Base-by-base conservation (phyloP, 2,329 filamentous ascomycete genomes). In the Ophiosphaerella narmari region DNA sequence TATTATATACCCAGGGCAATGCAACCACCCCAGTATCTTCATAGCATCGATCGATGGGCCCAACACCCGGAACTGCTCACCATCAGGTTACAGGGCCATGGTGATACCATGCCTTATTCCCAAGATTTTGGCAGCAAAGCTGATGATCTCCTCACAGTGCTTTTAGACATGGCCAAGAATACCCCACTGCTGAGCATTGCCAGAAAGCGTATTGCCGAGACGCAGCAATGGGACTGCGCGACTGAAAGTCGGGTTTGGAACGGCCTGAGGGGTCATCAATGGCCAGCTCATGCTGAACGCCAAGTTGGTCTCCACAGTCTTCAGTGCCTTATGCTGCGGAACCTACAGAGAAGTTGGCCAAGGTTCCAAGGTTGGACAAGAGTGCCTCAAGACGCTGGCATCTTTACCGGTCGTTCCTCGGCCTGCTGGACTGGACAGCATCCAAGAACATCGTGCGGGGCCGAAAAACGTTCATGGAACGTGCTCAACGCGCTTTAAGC, bases 401-500 rank as follows among this genome's bases (percentile, higher is more conserved):
- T 42, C 39, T 32, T 42, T 18, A 33, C 39, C 39, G 24, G 39
- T 33, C 14, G 18, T 33, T 13, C n/a, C 26, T 33, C 39, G 33
- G 39, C 26, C 26, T 29, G 11, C 7, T 29, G 2, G 26, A 29
- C 26, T 11, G 5, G 11, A 29, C 11, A 11, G 26, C 26, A 21
- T 11, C 4, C 6, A 29, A 29, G 6, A 8, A 29, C 6, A 29
- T 29, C 26, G 7, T 11, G 26, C 26, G 11, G 11, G 26, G 11
- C 11, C 2, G 26, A 29, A 11, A 29, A 29, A 29, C 7, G 26
- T 8, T 11, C 11, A 29, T 29, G 11, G 11, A 29, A 29, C 6
- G 26, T 29, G 5, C 26, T 29, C 7, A 29, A 11, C 26, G 7
- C 13, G 41, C 82, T 8, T 11, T 3, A 11, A 3, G 11, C 7